These are phyloP conservation scores for Przewalskia tangutica DNA, from an alignment of 257 asterid genomes.

Conservation along the genomic window DNA sequence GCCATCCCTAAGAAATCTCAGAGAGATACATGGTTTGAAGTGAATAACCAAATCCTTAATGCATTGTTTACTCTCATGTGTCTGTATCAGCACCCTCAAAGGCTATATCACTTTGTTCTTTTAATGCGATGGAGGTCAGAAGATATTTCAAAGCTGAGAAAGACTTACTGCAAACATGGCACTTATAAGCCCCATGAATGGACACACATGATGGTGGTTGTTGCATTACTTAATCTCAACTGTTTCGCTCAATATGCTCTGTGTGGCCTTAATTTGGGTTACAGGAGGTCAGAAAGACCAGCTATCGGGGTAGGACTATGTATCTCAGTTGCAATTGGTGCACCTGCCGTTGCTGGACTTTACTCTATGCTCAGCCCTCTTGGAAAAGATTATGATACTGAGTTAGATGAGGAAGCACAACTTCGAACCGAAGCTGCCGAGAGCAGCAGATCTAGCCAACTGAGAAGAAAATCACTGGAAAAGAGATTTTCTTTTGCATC, in stretches of 20 bases:
- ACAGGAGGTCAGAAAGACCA: conserved; percentile 57
- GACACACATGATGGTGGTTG: conserved; percentile 82
- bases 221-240: conserved; percentile 52
- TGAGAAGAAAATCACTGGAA: conserved; percentile 42
- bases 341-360: conserved; percentile 69
- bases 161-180: conserved; percentile 59
- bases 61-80: conserved; percentile 89
- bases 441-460: conserved; percentile 24
- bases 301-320: conserved; percentile 68
- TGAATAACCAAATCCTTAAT: conserved; percentile 80
- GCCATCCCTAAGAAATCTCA: conserved; percentile 61
- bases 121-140: conserved; percentile 54
- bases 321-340: conserved; percentile 58
- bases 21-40: conserved; percentile 81
- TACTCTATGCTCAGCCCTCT: conserved; percentile 74
- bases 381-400: conserved; percentile 57
- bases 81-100: conserved; percentile 68
- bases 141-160: conserved; percentile 54
- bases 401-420: conserved; percentile 53
- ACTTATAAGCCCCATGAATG: conserved; percentile 77
- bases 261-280: conserved; percentile 75
- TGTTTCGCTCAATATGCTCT: conserved; percentile 74
- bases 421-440: conserved; percentile 24
- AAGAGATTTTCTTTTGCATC: conserved; percentile 53
- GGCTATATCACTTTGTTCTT: conserved; percentile 57